Conservation (phyloP, 176 grass and related monocot species). For the Neostapfia colusana region DNA sequence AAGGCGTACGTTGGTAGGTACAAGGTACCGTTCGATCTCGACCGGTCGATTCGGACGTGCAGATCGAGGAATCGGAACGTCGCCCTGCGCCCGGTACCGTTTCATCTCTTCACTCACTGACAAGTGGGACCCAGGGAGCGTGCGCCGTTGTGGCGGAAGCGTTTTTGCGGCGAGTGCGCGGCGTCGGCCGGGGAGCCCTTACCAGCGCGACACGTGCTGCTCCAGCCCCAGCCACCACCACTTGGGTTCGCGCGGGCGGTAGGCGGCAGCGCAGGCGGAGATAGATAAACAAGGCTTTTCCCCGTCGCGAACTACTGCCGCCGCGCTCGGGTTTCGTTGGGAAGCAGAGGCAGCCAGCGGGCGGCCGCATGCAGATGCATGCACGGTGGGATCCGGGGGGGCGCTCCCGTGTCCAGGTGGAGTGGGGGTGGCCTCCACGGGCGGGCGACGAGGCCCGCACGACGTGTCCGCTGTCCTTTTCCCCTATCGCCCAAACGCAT, state of each 20-base stretch:
- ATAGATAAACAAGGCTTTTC: too few species aligned
- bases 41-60: background rate
- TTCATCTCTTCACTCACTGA: background rate
- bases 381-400: background rate
- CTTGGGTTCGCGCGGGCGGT: too few species aligned
- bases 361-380: too few species aligned
- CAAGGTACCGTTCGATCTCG: background rate
- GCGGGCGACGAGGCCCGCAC: background rate
- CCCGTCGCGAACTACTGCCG: too few species aligned
- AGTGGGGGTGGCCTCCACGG: background rate
- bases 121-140: background rate
- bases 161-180: too few species aligned
- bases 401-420: background rate
- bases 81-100: background rate
- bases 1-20: background rate
- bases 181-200: too few species aligned
- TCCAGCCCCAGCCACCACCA: background rate
- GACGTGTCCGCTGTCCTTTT: background rate
- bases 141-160: background rate
- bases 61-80: background rate
- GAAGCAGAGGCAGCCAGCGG: too few species aligned
- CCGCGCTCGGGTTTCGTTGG: too few species aligned
- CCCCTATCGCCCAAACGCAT: background rate
- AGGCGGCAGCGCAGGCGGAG: too few species aligned
- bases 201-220: background rate